These are phyloP conservation scores for Podaxis carcinomalis DNA, from an alignment of 768 basidiomycete species.

Conservation along the genomic window DNA sequence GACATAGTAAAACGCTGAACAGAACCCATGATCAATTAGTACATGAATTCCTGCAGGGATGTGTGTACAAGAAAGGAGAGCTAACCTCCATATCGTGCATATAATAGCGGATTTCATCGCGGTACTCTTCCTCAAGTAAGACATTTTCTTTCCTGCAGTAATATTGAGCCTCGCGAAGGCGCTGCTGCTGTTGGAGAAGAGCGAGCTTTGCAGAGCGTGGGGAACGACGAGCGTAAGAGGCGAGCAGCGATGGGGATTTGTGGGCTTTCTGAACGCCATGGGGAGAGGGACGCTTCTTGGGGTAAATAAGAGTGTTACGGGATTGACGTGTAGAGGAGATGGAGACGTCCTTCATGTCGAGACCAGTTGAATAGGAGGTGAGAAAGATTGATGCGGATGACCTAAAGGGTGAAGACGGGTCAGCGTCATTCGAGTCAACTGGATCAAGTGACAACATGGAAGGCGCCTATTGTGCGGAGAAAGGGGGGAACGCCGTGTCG, in stretches of 20 bases:
- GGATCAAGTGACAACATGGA: slow-evolving; percentile 19
- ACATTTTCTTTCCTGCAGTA: slow-evolving; percentile 70
- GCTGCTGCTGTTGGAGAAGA: slow-evolving; percentile 51
- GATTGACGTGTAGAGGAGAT: slow-evolving; percentile 53
- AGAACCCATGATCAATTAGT: slow-evolving; percentile 15
- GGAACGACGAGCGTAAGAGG: slow-evolving; percentile 52
- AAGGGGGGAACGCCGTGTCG: slow-evolving; percentile 7
- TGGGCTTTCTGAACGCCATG: slow-evolving; percentile 69
- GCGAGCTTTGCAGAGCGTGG: slow-evolving; percentile 64
- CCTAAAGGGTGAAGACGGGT: slow-evolving; percentile 29
- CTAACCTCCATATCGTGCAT: slow-evolving; percentile 99
- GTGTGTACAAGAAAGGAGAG: slow-evolving; percentile 16
- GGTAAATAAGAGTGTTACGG: slow-evolving; percentile 64
- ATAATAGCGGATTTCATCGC: slow-evolving; percentile 86
- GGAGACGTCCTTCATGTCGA: slow-evolving; percentile 78
- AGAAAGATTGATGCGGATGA: slow-evolving; percentile 40
- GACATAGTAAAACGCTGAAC: slow-evolving; percentile 79
- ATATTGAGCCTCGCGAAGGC: slow-evolving; percentile 63
- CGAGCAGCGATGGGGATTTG: slow-evolving; percentile 51
- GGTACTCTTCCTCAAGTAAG: slow-evolving; percentile 92
- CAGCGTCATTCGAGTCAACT: slow-evolving; percentile 21
- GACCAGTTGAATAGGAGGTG: slow-evolving; percentile 36
- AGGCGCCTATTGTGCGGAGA: slow-evolving; percentile 19
- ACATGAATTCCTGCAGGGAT: background rate
- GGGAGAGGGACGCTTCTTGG: slow-evolving; percentile 83